phyloP scores from a whole-genome alignment of 108 stramenopile genomes.

The Discostella pseudostelligera region DNA sequence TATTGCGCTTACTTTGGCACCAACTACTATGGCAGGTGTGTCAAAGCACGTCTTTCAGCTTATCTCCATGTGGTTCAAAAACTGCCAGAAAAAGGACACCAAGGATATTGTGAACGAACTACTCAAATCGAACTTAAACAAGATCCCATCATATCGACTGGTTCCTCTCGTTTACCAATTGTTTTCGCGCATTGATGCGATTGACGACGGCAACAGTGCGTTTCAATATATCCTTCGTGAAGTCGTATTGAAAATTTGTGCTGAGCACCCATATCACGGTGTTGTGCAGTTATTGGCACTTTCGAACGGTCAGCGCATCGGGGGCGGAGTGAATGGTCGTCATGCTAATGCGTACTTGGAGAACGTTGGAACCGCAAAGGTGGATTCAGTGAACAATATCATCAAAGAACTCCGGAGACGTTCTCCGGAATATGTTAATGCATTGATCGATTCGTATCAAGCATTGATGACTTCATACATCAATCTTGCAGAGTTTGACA shows the following conservation, averaged over 20 bases:
- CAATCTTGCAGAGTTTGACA: slow-evolving; percentile 55
- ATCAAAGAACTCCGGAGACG: slow-evolving; percentile 42
- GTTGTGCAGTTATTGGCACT: slow-evolving; percentile 78
- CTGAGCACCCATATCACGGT: slow-evolving; percentile 87
- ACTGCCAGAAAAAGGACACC: slow-evolving; percentile 31
- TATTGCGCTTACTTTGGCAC: slow-evolving; percentile 51
- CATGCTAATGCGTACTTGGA: slow-evolving; percentile 45
- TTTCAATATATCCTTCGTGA: slow-evolving; percentile 65
- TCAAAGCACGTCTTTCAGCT: slow-evolving; percentile 70
- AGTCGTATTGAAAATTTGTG: slow-evolving; percentile 68
- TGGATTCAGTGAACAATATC: slow-evolving; percentile 56
- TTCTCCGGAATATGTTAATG: slow-evolving; percentile 41
- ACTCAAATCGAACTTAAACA: slow-evolving; percentile 26
- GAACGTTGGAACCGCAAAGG: slow-evolving; percentile 60
- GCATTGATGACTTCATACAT: slow-evolving; percentile 64
- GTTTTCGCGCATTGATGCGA: slow-evolving; percentile 72
- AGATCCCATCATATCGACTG: slow-evolving; percentile 72
- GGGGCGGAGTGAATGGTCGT: slow-evolving; percentile 47
- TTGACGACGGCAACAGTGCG: slow-evolving; percentile 4
- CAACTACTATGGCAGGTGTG: slow-evolving; percentile 46
- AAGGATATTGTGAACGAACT: slow-evolving; percentile 37
- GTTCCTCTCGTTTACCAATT: slow-evolving; percentile 86
- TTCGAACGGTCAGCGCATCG: slow-evolving; percentile 68
- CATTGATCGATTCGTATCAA: slow-evolving; percentile 61
- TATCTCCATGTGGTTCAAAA: slow-evolving; percentile 77